Base-by-base conservation (phyloP, 192 early-diverging fungal genomes). In the Linnemannia schmuckeri region DNA sequence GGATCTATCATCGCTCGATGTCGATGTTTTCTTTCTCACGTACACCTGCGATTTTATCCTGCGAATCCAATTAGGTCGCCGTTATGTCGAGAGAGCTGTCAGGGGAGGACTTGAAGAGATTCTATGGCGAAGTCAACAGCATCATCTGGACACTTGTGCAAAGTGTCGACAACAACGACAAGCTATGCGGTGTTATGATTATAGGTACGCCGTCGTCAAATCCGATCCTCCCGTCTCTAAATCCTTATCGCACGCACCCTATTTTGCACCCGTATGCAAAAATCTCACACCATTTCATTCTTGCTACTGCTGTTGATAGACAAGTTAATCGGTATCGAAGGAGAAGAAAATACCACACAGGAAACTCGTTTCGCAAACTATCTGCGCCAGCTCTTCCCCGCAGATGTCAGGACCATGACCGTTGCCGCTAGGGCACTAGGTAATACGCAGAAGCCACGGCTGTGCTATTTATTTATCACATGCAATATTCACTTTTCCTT, bases 301-400 rank as follows among this genome's bases (percentile, higher is more conserved):
- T 33, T 22, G 15, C 18, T 20, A 4, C 18, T 35, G 24, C 1
- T 27, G 10, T 30, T 22, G 24, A 66, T 85, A 97, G 96, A 97
- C 86, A 93, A 92, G 54, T 78, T 97, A 75, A 96, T 97, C 74
- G 96, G 95, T 46, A 94, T 96, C 41, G 96, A 96, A 76, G 90
- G 93, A 80, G 94, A 96, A 78, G 95, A 95, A 77, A 96, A 96
- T 86, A 93, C 94, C 27, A 94, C 92, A 63, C 94, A 96, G 87
- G 89, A 92, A 24, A 96, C 93, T 30, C 91, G 96, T 57, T 97
- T 95, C 77, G 93, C 94, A 9, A 97, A 96, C 75, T 97, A 97
- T 80, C 85, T 97, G 66, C 90, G 94, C 10, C 92, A 92, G n/a
- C 91, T 96, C 18, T 89, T 97, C 47, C 96, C 96, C 80, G 88